Evolutionary conservation across 2,329 filamentous ascomycete genomes (phyloP), one percentile per base, ranked within the genome.

Genomic region (Penicillium digitatum): DNA sequence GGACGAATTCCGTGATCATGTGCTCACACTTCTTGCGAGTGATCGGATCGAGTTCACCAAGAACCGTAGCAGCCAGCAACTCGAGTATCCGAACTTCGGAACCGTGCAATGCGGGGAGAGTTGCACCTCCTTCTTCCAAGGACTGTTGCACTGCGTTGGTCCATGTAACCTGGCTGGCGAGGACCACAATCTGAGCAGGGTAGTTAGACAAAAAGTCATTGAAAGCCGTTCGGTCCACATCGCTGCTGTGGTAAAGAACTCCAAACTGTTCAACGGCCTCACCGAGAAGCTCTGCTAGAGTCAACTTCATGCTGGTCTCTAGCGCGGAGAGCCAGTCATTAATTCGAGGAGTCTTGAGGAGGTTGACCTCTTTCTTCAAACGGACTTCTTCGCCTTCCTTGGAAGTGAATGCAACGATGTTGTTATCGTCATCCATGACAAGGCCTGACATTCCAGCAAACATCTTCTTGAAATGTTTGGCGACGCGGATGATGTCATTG

Each of bases 391-490:
- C 94, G 49, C 88, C 92, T 74, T 99, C 95, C 70, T 96, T 96
- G 0, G 94, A 99, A 2, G 88, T 94, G 66, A 97, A 93, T 7
- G 91, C 93, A 26, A 88, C 87, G 60, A 99, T 97, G 59, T 90
- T 85, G 26, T 86, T 85, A 65, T 96, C 89, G 52, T 97, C 91
- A 62, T 95, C 90, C 79, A 96, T 93, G 39, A 92, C 80, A 34
- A 99, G 82, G 3, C 94, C 94, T 5, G 88, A 93, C 45, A 99
- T 81, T 59, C 94, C 94, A 60, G 95, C 94, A 79, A 99, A 99
- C 94, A 99, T 99, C 80, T 99, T 99, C 73, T 95, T 93, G 79
- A 99, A 91, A 78, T 99, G 95, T 73, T 99, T 99, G 38, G 94
- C 90, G 63, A 99, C 95, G 52, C 94, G 91, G 57, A 94, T 78